A percentile compares a stretch with the other conserved stretches of the same genome.
phyloP scores from a whole-genome alignment of 306 rosid genomes.

The Quercus dentata region DNA sequence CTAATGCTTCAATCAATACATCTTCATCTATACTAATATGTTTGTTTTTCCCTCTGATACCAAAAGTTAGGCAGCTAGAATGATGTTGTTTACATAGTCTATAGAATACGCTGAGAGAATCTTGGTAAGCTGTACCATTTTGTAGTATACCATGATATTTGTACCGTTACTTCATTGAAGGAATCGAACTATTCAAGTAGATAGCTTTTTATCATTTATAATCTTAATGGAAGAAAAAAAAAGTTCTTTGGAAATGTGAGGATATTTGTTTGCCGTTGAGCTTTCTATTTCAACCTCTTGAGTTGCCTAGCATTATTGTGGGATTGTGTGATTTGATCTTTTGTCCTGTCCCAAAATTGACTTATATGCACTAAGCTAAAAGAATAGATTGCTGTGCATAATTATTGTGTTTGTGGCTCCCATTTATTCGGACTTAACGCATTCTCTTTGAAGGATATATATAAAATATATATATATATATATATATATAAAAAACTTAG shows the following conservation, averaged over 20 bases:
- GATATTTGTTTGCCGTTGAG: not conserved
- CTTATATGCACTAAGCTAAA: no score
- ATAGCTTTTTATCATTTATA: not conserved
- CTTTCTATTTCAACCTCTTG: not conserved
- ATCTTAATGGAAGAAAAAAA: not conserved
- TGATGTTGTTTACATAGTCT: not conserved
- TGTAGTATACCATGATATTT: not conserved
- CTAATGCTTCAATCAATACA: slow-evolving; percentile 4
- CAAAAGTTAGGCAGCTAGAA: not conserved
- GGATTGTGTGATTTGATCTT: not conserved
- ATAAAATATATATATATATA: no score
- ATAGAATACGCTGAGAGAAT: not conserved
- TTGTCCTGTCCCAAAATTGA: not conserved
- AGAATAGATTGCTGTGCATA: not conserved
- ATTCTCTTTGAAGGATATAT: no score
- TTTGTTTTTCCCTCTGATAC: not conserved
- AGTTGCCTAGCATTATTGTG: not conserved
- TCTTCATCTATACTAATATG: not conserved
- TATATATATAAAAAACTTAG: no score
- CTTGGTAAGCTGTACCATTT: slow-evolving; percentile 1
- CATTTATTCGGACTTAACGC: not conserved
- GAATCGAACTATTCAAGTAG: slow-evolving; percentile 4
- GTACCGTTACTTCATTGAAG: not conserved
- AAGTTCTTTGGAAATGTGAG: not conserved
- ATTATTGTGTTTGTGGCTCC: not conserved